Evolutionary conservation across 2,329 filamentous ascomycete species (phyloP), one percentile per base, ranked within the genome.

Genomic region (Alternaria atra): DNA sequence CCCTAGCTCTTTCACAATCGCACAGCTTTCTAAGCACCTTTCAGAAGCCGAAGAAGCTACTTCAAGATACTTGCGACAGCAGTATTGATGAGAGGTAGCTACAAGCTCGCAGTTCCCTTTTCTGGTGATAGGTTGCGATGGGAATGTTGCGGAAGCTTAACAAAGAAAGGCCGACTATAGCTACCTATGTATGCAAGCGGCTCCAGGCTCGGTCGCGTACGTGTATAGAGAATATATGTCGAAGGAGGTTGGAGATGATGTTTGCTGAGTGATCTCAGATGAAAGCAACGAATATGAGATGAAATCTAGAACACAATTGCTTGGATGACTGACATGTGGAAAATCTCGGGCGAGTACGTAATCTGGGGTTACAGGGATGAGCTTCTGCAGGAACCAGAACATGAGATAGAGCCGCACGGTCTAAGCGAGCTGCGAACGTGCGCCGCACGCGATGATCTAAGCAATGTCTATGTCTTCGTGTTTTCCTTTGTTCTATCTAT

Each of bases 351-450:
- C 27, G 46, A 43, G 54, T 66, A 66, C 58, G 60, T 67, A 64
- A 70, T 64, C 64, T 34, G 64, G 66, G 68, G 64, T 50, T 66
- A 54, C 57, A 65, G 56, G 60, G 55, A 57, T 61, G 10, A 60
- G 59, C 59, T 52, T 55, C 60, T 61, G 51, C 61, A 69, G 65
- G 65, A 60, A 66, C 67, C 48, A 46, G 42, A 47, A 50, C 39
- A 25, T 12, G 20, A 42, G 20, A 20, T 13, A 58, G 58, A 60
- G 54, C 58, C 58, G 58, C 58, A 60, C 42, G 8, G 12, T 10
- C 29, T 60, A 57, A 60, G 53, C 58, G 58, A 60, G 39, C 46
- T 52, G 53, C 55, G 54, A 48, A 46, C 58, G 32, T 51, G 58
- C 17, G 43, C 37, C 46, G 27, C 37, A 17, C 25, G 54, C 34